phyloP scores from a whole-genome alignment of 2,329 filamentous ascomycete genomes.

The Alternaria longipes region DNA sequence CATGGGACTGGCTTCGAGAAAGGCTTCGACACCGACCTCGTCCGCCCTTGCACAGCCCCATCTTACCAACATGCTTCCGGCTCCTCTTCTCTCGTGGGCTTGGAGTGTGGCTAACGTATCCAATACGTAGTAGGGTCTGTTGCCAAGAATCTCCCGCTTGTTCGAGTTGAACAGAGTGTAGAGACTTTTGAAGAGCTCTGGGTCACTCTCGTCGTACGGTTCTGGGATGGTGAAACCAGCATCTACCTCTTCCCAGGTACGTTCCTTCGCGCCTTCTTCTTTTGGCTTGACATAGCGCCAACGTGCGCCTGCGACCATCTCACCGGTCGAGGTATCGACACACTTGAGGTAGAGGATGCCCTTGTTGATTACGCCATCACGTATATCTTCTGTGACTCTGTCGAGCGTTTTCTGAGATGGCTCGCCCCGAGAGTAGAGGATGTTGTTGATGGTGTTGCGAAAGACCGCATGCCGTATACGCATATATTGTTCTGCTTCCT shows the following conservation, averaged over 20 bases:
- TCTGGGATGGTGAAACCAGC: constrained; percentile 27
- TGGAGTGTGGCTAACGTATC: constrained; percentile 45
- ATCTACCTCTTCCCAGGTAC: constrained; percentile 43
- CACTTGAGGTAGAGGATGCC: constrained; percentile 43
- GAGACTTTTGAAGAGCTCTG: constrained; percentile 30
- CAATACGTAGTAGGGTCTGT: constrained; percentile 37
- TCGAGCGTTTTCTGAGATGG: constrained; percentile 38
- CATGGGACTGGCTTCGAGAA: constrained; percentile 47
- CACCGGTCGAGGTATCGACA: constrained; percentile 34
- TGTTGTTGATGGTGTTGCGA: constrained; percentile 43
- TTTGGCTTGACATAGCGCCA: constrained; percentile 39
- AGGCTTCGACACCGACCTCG: constrained; percentile 40
- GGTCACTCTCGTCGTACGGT: constrained; percentile 44
- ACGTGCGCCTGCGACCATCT: constrained; percentile 42
- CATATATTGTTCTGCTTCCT: constrained; percentile 43
- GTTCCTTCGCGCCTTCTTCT: constrained; percentile 22
- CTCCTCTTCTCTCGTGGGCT: constrained; percentile 43
- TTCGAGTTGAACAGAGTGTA: constrained; percentile 33
- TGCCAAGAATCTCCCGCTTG: constrained; percentile 38
- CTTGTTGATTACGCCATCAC: constrained; percentile 34
- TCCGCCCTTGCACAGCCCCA: constrained; percentile 48
- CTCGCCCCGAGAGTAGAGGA: constrained; percentile 43
- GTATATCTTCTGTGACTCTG: constrained; percentile 32
- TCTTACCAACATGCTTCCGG: constrained; percentile 43
- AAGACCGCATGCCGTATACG: constrained; percentile 46